Evolutionary conservation across 1,284 basidiomycete genomes (phyloP), one percentile per base, ranked within the genome.

Genomic region (Papiliotrema terrestris): DNA sequence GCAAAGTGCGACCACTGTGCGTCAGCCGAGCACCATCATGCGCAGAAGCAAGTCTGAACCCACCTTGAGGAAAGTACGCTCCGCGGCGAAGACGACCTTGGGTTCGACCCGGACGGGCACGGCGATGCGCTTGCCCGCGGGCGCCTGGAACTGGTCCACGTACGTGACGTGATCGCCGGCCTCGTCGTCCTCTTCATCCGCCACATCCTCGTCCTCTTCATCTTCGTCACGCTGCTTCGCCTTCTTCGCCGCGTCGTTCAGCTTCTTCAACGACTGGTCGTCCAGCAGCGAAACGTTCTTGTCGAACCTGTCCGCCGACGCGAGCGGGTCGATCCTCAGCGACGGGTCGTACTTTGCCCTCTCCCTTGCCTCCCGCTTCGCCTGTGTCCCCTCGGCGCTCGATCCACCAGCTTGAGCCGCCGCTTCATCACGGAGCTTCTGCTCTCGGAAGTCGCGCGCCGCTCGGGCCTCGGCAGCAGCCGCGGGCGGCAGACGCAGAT

Each of bases 41-140:
- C 32, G 17, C 29, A 9, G 37, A 41, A 44, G 39, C 11, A 1
- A 37, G 50, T n/a, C 3, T 20, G 2, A 20, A 57, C 63, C 55
- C 45, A 69, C 69, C 61, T 87, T 90, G 49, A 76, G 60, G 67
- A 78, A 78, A 1, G 76, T 78, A 37, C 76, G 62, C 86, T 93
- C 95, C 45, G 90, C 89, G 2, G 95, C 95, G 74, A 98, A 98
- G 72, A 96, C 96, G 43, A 77, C 74, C 78, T 98, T 98, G 37
- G 95, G 95, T 78, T 98, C 95, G 54, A 98, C 84, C 50, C 95
- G 84, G 35, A 98, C 87, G 36, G 95, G 94, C 1, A 98, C 84
- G 1, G 91, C 84, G 56, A 98, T 93, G 61, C 84, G 83, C 80
- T 97, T 98, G 19, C 95, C 95, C 45, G 83, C 79, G 1, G 89